Conservation (phyloP, 768 basidiomycete genomes). For the Ramaria rubella region DNA sequence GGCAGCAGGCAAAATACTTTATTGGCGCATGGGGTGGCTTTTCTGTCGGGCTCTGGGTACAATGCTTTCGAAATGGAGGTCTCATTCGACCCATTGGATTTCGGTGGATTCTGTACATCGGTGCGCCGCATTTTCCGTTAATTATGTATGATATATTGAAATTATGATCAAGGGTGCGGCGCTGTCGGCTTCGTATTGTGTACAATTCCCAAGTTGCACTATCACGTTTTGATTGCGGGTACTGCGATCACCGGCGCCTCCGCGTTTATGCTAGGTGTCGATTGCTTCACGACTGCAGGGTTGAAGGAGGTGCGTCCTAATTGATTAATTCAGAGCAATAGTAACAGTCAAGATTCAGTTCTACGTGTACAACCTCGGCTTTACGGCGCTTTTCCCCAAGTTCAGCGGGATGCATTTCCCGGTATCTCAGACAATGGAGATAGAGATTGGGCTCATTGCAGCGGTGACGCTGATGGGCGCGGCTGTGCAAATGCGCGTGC, state of each 20-base stretch:
- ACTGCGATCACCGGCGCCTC: conserved; percentile 89
- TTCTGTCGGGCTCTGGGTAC: conserved; percentile 79
- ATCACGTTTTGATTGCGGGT: conserved; percentile 77
- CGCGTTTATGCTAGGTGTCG: conserved; percentile 86
- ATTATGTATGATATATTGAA: conserved; percentile 8
- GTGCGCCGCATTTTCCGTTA: conserved; percentile 33
- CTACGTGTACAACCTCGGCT: conserved; percentile 94
- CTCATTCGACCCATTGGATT: conserved; percentile 70
- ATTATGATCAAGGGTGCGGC: conserved; percentile 46
- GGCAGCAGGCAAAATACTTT: conserved; percentile 81
- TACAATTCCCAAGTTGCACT: conserved; percentile 82
- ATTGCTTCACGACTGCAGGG: conserved; percentile 87
- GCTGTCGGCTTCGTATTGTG: conserved; percentile 77
- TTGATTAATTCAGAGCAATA: conserved; percentile 2
- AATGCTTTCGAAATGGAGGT: conserved; percentile 78
- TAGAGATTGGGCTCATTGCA: conserved; percentile 84
- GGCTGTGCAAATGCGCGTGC: conserved; percentile 84
- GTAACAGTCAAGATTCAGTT: conserved; percentile 46
- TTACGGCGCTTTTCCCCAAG: conserved; percentile 70
- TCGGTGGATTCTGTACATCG: conserved; percentile 87
- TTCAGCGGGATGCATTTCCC: conserved; percentile 71
- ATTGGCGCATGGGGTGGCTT: conserved; percentile 71
- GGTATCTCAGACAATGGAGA: conserved; percentile 84
- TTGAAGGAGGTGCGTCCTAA: conserved; percentile 72
- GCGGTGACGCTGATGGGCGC: conserved; percentile 81